Base-by-base conservation (phyloP, 768 basidiomycete genomes). In the Botryobasidium botryosum region DNA sequence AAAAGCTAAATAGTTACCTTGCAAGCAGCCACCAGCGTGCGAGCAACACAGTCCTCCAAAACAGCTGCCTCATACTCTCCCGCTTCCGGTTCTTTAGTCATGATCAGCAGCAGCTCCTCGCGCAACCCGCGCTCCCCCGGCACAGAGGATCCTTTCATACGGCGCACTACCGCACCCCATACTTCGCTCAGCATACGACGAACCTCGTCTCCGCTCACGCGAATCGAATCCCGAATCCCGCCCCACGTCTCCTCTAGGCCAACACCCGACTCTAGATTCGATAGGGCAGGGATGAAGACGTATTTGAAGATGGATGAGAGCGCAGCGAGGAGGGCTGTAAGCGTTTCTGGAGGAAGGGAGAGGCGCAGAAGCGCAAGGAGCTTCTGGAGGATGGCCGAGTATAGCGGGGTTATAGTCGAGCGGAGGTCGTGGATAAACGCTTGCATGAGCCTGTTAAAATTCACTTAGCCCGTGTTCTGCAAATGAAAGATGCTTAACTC, bases 151-250 rank as follows among this genome's bases (percentile, higher is more conserved):
- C 64, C 61, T 58, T 84, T 83, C 43, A 90, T 61, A 52, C 82
- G 69, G 40, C 90, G 67, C 35, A 92, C 54, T 0, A 79, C 69
- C 1, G 72, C 74, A 0, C 77, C 84, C 91, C 86, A 94, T 3
- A 86, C 84, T 55, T 94, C 87, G 0, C 85, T 79, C 7, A 82
- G 69, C 1, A 80, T 75, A 21, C 80, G 64, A 55, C 81, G 81
- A 2, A 85, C 70, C 47, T 88, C 82, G 0, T 73, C 68, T 45
- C 70, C 62, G 56, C 80, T 84, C 46, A 64, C 68, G 3, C 70
- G 69, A 6, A 86, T 57, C 1, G 68, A 62, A 1, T 58, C 55
- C 21, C 65, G 64, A 32, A 86, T 60, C 24, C 60, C 53, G 4
- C 57, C 44, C 83, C 83, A 86, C 2, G 80, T 77, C 35, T 27